These are phyloP conservation scores for Teratosphaeria zuluensis DNA, from an alignment of 2,329 filamentous ascomycete species.

Conservation along the genomic window DNA sequence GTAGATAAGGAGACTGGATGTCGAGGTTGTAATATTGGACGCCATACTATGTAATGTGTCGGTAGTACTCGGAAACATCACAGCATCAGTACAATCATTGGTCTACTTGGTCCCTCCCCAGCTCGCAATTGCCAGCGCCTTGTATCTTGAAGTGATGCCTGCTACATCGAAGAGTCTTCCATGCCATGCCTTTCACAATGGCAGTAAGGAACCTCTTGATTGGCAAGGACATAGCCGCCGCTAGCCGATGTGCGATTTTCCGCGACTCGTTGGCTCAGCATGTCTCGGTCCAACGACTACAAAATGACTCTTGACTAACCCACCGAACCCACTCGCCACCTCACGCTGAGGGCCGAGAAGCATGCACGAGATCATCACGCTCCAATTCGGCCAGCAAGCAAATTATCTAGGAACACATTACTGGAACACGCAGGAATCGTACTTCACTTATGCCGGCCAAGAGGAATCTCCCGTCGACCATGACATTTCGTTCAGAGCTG, in stretches of 20 bases:
- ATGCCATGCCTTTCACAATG: neutral
- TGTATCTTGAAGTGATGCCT: no score
- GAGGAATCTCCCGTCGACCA: constrained; percentile 63
- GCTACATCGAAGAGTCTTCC: no score
- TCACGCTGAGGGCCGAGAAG: neutral
- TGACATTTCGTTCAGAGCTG: constrained; percentile 80
- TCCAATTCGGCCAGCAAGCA: constrained; percentile 85
- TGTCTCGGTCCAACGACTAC: neutral
- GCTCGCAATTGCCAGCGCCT: neutral
- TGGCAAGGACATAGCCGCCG: neutral
- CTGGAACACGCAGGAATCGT: constrained; percentile 98
- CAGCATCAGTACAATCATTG: no score
- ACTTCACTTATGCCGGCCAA: constrained; percentile 78
- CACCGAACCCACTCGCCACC: neutral
- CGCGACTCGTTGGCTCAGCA: neutral
- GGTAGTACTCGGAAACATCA: neutral
- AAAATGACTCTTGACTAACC: neutral
- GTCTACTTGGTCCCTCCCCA: neutral
- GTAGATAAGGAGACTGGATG: neutral
- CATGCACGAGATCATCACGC: constrained; percentile 92
- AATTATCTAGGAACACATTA: constrained; percentile 95
- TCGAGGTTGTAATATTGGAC: neutral
- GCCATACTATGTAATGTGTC: neutral
- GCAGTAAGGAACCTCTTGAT: neutral
- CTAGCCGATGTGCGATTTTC: neutral